Conservation (phyloP, 176 grass and related monocot genomes). For the Musa itinerans region DNA sequence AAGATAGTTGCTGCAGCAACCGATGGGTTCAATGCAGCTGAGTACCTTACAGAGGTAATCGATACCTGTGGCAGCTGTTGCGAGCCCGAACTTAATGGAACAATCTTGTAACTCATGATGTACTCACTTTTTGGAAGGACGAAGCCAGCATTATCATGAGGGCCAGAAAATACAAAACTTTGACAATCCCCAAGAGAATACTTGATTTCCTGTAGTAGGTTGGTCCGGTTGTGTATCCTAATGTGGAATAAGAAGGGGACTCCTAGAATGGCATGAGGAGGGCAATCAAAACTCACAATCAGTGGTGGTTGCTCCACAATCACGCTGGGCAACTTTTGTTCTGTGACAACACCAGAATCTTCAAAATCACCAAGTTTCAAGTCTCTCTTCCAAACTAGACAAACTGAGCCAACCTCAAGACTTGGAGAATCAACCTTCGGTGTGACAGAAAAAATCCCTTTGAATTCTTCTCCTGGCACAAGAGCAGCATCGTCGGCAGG, state of each 20-base stretch:
- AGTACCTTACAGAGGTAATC: constrained; percentile 77
- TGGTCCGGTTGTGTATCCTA: constrained; percentile 68
- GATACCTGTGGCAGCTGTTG: constrained; percentile 74
- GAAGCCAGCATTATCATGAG: constrained; percentile 64
- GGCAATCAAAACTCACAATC: constrained; percentile 71
- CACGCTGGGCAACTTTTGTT: constrained; percentile 53
- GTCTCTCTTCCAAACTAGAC: constrained; percentile 71
- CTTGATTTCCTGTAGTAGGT: constrained; percentile 94
- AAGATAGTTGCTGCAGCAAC: constrained; percentile 49
- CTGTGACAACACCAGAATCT: constrained; percentile 35
- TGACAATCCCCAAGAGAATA: constrained; percentile 80
- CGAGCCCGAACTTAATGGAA: constrained; percentile 58
- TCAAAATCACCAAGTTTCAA: constrained; percentile 32
- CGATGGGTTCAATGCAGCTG: constrained; percentile 54
- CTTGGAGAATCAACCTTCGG: constrained; percentile 29
- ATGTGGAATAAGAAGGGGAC: constrained; percentile 76
- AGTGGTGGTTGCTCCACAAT: constrained; percentile 72
- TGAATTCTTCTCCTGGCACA: constrained; percentile 70
- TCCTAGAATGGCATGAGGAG: constrained; percentile 69
- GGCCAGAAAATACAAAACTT: constrained; percentile 86
- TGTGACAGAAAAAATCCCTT: constrained; percentile 67
- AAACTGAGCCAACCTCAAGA: constrained; percentile 60
- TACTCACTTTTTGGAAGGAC: constrained; percentile 71
- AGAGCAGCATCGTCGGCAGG: constrained; percentile 32
- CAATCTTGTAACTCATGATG: constrained; percentile 70